These are phyloP conservation scores for Phalaenopsis aphrodite DNA, from an alignment of 106 monocot genomes.

Conservation along the genomic window DNA sequence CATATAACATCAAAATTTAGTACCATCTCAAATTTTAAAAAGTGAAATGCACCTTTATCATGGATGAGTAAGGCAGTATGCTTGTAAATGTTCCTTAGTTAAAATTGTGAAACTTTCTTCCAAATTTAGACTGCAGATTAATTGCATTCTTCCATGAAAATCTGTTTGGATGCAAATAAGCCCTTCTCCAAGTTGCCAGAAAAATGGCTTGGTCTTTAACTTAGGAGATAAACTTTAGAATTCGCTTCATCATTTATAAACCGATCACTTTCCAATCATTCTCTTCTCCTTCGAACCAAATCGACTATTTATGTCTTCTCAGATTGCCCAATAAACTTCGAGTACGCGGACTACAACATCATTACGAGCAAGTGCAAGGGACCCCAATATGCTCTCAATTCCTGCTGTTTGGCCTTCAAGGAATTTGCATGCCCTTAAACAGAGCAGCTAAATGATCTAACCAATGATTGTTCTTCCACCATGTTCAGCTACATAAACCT, in stretches of 20 bases:
- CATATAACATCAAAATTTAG: too few species aligned
- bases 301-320: neutral
- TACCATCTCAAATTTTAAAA: too few species aligned
- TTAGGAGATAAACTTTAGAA: neutral
- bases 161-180: too few species aligned
- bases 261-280: too few species aligned
- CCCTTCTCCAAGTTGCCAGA: too few species aligned
- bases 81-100: too few species aligned
- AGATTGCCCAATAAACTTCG: constrained; percentile 20
- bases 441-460: constrained; percentile 5
- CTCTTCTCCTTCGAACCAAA: neutral
- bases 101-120: too few species aligned
- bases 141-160: too few species aligned
- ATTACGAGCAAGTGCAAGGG: constrained; percentile 20
- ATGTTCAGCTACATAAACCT: constrained; percentile 13
- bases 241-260: neutral
- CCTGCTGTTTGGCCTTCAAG: constrained; percentile 16
- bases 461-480: constrained; percentile 6
- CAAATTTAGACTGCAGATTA: too few species aligned
- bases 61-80: too few species aligned
- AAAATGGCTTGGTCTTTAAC: neutral
- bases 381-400: neutral
- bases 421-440: constrained; percentile 17
- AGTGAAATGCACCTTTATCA: too few species aligned
- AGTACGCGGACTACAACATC: constrained; percentile 18